phyloP scores from a whole-genome alignment of 148 eudicot species.

The Pharnaceum exiguum region DNA sequence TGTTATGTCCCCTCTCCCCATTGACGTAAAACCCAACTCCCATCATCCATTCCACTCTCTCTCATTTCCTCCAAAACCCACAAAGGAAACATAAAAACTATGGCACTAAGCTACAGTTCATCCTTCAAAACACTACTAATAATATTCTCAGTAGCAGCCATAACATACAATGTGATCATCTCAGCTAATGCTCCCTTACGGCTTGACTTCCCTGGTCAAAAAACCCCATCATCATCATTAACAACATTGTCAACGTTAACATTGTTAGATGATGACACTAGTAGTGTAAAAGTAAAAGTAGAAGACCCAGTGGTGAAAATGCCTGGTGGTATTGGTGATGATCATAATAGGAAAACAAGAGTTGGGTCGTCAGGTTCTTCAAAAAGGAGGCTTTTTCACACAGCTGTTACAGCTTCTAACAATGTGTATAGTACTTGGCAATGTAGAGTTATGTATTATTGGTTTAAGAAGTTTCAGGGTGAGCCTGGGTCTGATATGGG shows the following conservation, averaged over 20 bases:
- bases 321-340: conserved; percentile 48
- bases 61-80: neutral
- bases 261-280: no score
- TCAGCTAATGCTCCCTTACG: conserved; percentile 73
- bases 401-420: conserved; percentile 92
- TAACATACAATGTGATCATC: conserved; percentile 81
- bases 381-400: conserved; percentile 66
- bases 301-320: conserved; percentile 70
- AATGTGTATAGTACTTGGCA: conserved; percentile 93
- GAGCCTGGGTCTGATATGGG: conserved; percentile 75
- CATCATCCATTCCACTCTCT: no score
- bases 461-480: conserved; percentile 67
- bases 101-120: conserved; percentile 45
- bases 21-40: no score
- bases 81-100: conserved; percentile 11
- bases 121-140: conserved; percentile 54
- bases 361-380: conserved; percentile 2
- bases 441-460: conserved; percentile 90
- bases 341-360: conserved; percentile 29
- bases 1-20: no score
- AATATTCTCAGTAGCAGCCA: conserved; percentile 65
- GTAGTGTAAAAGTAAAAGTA: no score
- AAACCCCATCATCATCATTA: conserved; percentile 9
- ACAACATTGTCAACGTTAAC: neutral
- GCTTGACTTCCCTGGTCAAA: conserved; percentile 72